Evolutionary conservation across 2,329 filamentous ascomycete species (phyloP).

Genomic region (Alternaria sp.): DNA sequence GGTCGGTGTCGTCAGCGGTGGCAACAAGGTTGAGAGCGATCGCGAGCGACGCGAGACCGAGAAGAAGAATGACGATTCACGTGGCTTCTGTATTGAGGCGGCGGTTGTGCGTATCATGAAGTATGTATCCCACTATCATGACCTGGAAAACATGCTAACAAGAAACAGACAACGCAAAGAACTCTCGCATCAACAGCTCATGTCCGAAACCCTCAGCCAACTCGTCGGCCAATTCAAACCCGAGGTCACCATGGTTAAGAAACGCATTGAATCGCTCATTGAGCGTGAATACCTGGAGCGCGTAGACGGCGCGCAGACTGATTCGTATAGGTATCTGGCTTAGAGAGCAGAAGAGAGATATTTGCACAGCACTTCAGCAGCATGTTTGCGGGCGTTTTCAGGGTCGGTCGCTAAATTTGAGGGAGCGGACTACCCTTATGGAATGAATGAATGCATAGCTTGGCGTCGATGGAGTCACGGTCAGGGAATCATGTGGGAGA

Average conservation of each 20-base stretch:
- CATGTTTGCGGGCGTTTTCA: background rate
- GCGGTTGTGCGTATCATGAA: conserved; percentile 86
- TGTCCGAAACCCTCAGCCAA: conserved; percentile 75
- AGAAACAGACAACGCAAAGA: conserved; percentile 71
- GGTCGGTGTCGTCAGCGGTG: conserved; percentile 79
- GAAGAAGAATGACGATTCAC: conserved; percentile 74
- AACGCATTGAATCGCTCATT: conserved; percentile 78
- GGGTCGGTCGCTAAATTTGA: background rate
- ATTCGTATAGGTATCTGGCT: conserved; percentile 75
- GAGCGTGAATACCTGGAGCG: conserved; percentile 79
- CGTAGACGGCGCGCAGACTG: conserved; percentile 66
- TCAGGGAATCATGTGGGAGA: background rate
- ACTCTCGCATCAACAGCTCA: conserved; percentile 70
- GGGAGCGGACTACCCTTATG: conserved; percentile 1
- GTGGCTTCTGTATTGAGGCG: conserved; percentile 75
- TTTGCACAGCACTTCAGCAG: conserved; percentile 1
- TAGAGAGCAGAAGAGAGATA: conserved; percentile 46
- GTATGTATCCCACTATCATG: too few species aligned
- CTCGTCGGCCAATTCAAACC: conserved; percentile 74
- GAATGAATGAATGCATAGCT: conserved; percentile 22
- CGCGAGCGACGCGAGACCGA: conserved; percentile 72
- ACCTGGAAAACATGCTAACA: too few species aligned
- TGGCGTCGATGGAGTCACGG: conserved; percentile 7
- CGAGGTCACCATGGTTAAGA: conserved; percentile 79
- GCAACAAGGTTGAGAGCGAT: conserved; percentile 82